Percentiles rank a stretch among this genome's conserved stretches.
Conservation (phyloP, 306 rosid species). For the peach (Prunus persica) region Prunus_persica_NCBIv2 NC_034016.1:14933501-14934000, state of each 20-base stretch:
- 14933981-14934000: conserved; percentile 52
- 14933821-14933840: conserved; percentile 84
- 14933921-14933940: conserved; percentile 75
- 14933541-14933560: neutral
- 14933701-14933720: conserved; percentile 50
- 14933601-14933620: conserved; percentile 40
- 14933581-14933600: neutral
- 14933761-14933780: conserved; percentile 54
- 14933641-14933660: conserved; percentile 47
- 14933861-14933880: conserved; percentile 70
- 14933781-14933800: conserved; percentile 25
- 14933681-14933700: conserved; percentile 45
- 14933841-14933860: conserved; percentile 30
- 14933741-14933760: conserved; percentile 75
- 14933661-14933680: conserved; percentile 52
- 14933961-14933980: conserved; percentile 68
- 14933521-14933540: neutral
- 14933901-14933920: conserved; percentile 76
- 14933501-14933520: neutral
- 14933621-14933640: conserved; percentile 41
- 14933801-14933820: conserved; percentile 53
- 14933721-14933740: conserved; percentile 47
- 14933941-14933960: conserved; percentile 96
- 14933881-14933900: conserved; percentile 70
- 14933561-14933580: neutral